Base-by-base conservation (phyloP, 139 green algal genomes). In the Micromonas commoda region DNA sequence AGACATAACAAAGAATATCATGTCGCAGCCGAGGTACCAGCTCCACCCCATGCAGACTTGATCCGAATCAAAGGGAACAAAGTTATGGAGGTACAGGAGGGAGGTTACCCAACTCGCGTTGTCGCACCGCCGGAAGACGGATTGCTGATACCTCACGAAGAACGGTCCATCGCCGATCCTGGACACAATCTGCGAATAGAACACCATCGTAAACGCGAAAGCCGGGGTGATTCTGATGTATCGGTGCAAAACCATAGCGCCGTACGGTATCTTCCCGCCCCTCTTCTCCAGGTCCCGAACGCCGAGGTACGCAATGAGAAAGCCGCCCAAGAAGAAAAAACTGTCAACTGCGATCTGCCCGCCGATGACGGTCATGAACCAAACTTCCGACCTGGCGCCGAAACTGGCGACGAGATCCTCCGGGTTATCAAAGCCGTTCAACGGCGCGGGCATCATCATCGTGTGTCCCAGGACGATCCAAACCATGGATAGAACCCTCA, bases 401-500 rank as follows among this genome's bases (percentile, higher is more conserved):
- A 9, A 29, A 19, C n/a, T 19, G 19, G 60, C 24, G 60, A 68
- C 5, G 24, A 68, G 24, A 23, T 68, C 60, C 24, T 35, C 24
- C 60, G 60, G 60, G 26, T 68, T 68, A 32, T 68, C 60, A 5
- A 19, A 68, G 13, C 60, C 60, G 24, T 29, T 32, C 24, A 68
- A 35, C 60, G 60, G 24, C 60, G 60, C 19, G 13, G 60, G 60
- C 60, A 68, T 68, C 60, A 68, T 68, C 24, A 68, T 35, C 0
- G 60, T 68, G 60, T 68, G 60, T 16, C 60, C 60, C 13, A 68
- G 6, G 60, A 68, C 28, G 60, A 68, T 68, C 60, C 60, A 68
- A 6, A 68, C 24, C 60, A 68, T 68, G 60, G 24, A 35, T 6
- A 68, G 60, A 29, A 68, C 60, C 19, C 60, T 16, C 60, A 68